Conservation (phyloP, 2,329 filamentous ascomycete species). For the Chrysosporium keratinophilum region DNA sequence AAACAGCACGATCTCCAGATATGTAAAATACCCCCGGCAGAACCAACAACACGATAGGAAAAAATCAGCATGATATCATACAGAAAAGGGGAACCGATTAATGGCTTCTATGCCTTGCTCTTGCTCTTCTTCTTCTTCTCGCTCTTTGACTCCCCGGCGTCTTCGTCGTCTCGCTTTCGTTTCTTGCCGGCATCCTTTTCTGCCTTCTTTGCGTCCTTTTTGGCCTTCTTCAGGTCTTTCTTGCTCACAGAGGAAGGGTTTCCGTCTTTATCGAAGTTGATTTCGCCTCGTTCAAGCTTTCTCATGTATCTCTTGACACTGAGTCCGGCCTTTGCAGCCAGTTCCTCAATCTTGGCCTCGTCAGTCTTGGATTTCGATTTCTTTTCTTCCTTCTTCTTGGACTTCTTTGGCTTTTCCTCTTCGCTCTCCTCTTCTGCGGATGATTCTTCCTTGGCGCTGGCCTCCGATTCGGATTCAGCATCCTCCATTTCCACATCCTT, state of each 20-base stretch:
- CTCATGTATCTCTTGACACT: slow-evolving; percentile 67
- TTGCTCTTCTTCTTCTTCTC: slow-evolving; percentile 56
- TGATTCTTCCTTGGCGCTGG: slow-evolving; percentile 21
- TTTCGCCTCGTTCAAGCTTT: slow-evolving; percentile 66
- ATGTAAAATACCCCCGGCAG: slow-evolving; percentile 7
- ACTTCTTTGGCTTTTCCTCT: slow-evolving; percentile 19
- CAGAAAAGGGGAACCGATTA: slow-evolving; percentile 21
- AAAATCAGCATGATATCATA: slow-evolving; percentile 36
- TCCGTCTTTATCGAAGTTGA: slow-evolving; percentile 55
- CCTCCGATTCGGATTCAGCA: slow-evolving; percentile 25
- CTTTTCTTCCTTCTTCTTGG: slow-evolving; percentile 15
- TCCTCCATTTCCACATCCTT: slow-evolving; percentile 39
- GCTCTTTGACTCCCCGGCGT: slow-evolving; percentile 44
- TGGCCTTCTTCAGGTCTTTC: slow-evolving; percentile 64
- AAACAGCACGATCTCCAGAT: slow-evolving; percentile 11
- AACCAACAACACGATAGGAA: slow-evolving; percentile 20
- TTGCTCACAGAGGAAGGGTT: slow-evolving; percentile 59
- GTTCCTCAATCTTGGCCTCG: slow-evolving; percentile 41
- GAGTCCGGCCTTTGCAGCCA: slow-evolving; percentile 57
- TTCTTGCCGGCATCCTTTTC: slow-evolving; percentile 68
- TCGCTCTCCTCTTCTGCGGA: slow-evolving; percentile 31
- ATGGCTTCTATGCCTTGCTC: slow-evolving; percentile 40
- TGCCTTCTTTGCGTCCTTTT: slow-evolving; percentile 53
- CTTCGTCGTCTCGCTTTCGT: slow-evolving; percentile 52
- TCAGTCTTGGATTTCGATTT: slow-evolving; percentile 40